Evolutionary conservation across 106 monocot genomes (phyloP).

Genomic region (Narthecium ossifragum): DNA sequence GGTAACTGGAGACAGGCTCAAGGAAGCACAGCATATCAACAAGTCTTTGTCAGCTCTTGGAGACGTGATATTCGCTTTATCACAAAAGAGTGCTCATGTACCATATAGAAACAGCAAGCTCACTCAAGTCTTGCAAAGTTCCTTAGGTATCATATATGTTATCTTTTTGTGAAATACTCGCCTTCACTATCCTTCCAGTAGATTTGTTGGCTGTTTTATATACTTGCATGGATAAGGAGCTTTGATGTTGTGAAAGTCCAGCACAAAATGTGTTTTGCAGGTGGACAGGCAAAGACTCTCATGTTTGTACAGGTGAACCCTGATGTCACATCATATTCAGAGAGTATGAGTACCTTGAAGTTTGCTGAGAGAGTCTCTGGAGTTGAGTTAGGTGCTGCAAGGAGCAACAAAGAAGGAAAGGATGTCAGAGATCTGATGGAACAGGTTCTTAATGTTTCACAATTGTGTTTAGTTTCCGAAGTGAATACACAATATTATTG

Average conservation of each 20-base stretch:
- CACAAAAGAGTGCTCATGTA: constrained; percentile 80
- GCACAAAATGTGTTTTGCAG: constrained; percentile 20
- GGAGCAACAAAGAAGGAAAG: constrained; percentile 91
- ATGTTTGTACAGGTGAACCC: constrained; percentile 99
- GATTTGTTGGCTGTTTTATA: background rate
- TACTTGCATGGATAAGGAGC: background rate
- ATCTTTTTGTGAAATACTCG: background rate
- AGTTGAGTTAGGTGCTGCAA: constrained; percentile 91
- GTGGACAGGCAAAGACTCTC: constrained; percentile 95
- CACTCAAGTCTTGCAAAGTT: constrained; percentile 96
- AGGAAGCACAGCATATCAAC: constrained; percentile 94
- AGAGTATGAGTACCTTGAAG: constrained; percentile 87
- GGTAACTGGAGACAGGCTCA: constrained; percentile 84
- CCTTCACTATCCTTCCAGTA: background rate
- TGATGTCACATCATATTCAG: constrained; percentile 79
- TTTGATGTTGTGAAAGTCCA: too few species aligned
- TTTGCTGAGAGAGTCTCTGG: constrained; percentile 99
- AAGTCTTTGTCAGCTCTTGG: constrained; percentile 92
- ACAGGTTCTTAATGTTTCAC: constrained; percentile 73
- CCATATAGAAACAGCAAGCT: constrained; percentile 99
- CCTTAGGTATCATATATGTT: constrained; percentile 52
- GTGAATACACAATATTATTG: too few species aligned
- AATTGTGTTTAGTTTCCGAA: too few species aligned
- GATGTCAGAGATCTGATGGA: constrained; percentile 88
- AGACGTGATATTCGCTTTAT: constrained; percentile 90